These are phyloP conservation scores for Mytilinidion resinicola DNA, from an alignment of 495 filamentous ascomycete genomes.

Conservation along the genomic window DNA sequence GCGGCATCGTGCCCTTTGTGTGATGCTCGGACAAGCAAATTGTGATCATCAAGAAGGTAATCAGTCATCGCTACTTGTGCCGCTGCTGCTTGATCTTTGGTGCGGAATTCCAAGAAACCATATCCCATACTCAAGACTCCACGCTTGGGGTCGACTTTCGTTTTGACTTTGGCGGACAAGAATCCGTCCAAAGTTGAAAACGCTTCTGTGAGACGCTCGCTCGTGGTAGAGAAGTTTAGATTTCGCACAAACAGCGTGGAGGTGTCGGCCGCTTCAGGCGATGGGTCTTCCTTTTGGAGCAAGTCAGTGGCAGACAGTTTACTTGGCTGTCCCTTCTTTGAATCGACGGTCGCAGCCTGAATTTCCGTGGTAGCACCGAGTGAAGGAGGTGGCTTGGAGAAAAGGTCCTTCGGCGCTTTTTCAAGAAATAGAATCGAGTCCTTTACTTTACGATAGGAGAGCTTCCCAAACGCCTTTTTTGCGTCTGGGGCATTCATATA, in stretches of 20 bases:
- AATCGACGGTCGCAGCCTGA: too few relatives aligned
- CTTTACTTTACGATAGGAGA: constrained; percentile 85
- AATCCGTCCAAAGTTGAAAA: constrained; percentile 83
- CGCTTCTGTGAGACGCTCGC: constrained; percentile 58
- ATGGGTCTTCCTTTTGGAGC: constrained; percentile 44
- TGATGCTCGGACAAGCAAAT: constrained; percentile 72
- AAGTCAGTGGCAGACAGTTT: constrained; percentile 52
- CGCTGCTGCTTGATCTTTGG: constrained; percentile 66
- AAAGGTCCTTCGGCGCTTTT: constrained; percentile 81
- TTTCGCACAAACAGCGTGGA: constrained; percentile 88
- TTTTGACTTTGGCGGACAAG: constrained; percentile 74
- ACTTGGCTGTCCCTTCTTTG: background rate
- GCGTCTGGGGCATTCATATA: constrained; percentile 72
- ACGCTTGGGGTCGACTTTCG: constrained; percentile 70
- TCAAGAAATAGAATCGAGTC: constrained; percentile 90
- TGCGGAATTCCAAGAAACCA: constrained; percentile 84
- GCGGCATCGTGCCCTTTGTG: constrained; percentile 82
- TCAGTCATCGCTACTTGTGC: constrained; percentile 82
- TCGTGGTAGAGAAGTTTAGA: constrained; percentile 85
- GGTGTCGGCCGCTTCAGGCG: constrained; percentile 50
- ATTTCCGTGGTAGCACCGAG: background rate
- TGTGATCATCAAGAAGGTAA: constrained; percentile 75
- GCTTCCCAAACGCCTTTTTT: constrained; percentile 67
- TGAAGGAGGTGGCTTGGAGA: constrained; percentile 40
- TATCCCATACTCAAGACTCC: constrained; percentile 85